Conservation (phyloP, 1,284 basidiomycete species). For the Irpex sp. region DNA sequence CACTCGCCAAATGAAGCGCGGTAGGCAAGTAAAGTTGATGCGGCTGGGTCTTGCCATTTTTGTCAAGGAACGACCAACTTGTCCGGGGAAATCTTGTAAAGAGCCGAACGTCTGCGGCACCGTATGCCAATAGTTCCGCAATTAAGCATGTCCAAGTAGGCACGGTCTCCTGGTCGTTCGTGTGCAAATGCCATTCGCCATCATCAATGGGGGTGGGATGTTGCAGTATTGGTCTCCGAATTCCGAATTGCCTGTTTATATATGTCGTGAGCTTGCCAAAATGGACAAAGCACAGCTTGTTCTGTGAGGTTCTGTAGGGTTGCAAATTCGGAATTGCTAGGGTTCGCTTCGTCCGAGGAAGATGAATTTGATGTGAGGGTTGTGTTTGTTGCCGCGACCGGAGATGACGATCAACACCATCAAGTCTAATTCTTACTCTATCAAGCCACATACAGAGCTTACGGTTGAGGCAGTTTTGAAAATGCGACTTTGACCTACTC, state of each 20-base stretch:
- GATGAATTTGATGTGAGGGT: background rate
- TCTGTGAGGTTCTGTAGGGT: background rate
- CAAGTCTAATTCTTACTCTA: background rate
- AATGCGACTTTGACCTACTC: background rate
- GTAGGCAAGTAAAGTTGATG: background rate
- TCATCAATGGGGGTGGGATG: background rate
- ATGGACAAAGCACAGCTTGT: background rate
- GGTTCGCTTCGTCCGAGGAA: background rate
- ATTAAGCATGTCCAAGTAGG: background rate
- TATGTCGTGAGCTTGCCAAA: background rate
- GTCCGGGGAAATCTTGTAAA: background rate
- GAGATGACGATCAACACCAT: background rate
- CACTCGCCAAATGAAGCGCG: background rate
- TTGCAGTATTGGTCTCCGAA: background rate
- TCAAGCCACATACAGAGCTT: background rate
- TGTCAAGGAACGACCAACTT: background rate
- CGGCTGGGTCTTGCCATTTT: background rate
- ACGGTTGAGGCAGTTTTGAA: background rate
- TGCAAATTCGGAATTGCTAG: background rate
- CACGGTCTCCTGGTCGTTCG: background rate
- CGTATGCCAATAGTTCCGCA: background rate
- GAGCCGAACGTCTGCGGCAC: background rate
- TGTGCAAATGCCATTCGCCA: background rate
- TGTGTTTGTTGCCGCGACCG: background rate
- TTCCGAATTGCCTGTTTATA: background rate